These are phyloP conservation scores for Sporisorium iseilematis-ciliati DNA, from an alignment of 1,284 basidiomycete genomes.

Conservation along the genomic window DNA sequence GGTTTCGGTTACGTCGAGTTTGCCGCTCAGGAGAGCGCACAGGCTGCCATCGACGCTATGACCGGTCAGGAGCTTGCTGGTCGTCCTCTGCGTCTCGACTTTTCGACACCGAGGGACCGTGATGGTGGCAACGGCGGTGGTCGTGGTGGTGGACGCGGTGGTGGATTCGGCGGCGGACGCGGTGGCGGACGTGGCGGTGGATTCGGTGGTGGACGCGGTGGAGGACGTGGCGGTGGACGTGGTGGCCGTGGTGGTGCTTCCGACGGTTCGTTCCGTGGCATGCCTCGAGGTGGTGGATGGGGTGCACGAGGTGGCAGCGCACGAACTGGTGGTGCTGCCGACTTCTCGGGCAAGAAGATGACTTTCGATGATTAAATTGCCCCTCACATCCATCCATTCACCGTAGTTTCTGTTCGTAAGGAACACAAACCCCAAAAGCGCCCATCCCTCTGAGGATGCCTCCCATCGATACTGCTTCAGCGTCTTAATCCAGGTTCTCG, in stretches of 20 bases:
- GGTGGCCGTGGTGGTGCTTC: constrained; percentile 72
- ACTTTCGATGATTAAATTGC: constrained; percentile 75
- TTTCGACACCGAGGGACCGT: constrained; percentile 83
- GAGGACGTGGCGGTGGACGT: constrained; percentile 77
- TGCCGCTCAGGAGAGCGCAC: constrained; percentile 81
- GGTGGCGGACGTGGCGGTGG: constrained; percentile 60
- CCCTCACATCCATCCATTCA: neutral
- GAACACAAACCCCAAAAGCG: constrained; percentile 31
- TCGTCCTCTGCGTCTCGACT: constrained; percentile 86
- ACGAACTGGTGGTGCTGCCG: constrained; percentile 80
- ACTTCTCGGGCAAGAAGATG: constrained; percentile 83
- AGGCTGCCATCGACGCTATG: constrained; percentile 80
- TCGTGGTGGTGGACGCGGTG: constrained; percentile 74
- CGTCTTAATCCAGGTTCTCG: constrained; percentile 2
- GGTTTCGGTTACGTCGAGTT: constrained; percentile 99
- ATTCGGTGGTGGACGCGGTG: constrained; percentile 48
- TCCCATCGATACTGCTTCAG: constrained; percentile 1
- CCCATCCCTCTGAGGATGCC: constrained; percentile 16
- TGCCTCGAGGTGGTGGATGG: constrained; percentile 70
- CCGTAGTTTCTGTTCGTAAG: neutral
- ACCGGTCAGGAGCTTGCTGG: constrained; percentile 86
- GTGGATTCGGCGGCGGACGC: constrained; percentile 70
- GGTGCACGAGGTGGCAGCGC: constrained; percentile 67
- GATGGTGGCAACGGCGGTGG: constrained; percentile 66
- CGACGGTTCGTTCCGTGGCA: constrained; percentile 72